These are phyloP conservation scores for Aspergillus saccharolyticus DNA, from an alignment of 495 filamentous ascomycete species.

Conservation along the genomic window DNA sequence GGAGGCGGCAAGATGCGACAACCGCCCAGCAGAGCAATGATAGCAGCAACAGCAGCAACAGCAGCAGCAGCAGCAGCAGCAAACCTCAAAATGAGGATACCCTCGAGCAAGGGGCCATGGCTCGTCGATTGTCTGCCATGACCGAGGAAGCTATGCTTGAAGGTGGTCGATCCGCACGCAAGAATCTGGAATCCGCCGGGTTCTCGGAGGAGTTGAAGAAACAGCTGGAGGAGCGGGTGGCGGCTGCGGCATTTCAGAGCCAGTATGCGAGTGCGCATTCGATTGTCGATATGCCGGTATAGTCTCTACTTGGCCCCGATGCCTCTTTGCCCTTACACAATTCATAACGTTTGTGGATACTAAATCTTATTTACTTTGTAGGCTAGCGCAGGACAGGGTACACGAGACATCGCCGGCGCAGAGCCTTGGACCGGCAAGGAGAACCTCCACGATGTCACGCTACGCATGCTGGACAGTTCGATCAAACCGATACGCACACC, in stretches of 20 bases:
- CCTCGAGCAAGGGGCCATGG: constrained; percentile 57
- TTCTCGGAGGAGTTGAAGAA: constrained; percentile 83
- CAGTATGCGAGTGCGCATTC: constrained; percentile 67
- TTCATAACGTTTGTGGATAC: neutral
- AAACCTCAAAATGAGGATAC: constrained; percentile 14
- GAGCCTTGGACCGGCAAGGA: constrained; percentile 78
- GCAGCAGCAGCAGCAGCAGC: neutral
- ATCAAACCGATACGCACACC: constrained; percentile 62
- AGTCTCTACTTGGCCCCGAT: constrained; percentile 15
- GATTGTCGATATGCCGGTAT: constrained; percentile 57
- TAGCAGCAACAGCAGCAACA: neutral
- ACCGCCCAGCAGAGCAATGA: constrained; percentile 10
- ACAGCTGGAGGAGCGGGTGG: constrained; percentile 67
- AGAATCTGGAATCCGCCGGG: constrained; percentile 76
- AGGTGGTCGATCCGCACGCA: constrained; percentile 63
- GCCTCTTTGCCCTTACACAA: too few species aligned
- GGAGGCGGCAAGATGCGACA: constrained; percentile 17
- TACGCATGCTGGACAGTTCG: constrained; percentile 80
- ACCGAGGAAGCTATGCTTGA: constrained; percentile 73
- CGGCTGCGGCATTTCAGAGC: constrained; percentile 61
- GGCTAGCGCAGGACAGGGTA: constrained; percentile 63
- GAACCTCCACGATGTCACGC: constrained; percentile 62
- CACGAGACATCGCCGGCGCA: constrained; percentile 64
- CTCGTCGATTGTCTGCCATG: constrained; percentile 67
- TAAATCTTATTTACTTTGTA: constrained; percentile 17